Percentiles rank a stretch among this genome's conserved stretches.
Conservation (phyloP, 2,329 filamentous ascomycete species). For the Lachnellula occidentalis region DNA sequence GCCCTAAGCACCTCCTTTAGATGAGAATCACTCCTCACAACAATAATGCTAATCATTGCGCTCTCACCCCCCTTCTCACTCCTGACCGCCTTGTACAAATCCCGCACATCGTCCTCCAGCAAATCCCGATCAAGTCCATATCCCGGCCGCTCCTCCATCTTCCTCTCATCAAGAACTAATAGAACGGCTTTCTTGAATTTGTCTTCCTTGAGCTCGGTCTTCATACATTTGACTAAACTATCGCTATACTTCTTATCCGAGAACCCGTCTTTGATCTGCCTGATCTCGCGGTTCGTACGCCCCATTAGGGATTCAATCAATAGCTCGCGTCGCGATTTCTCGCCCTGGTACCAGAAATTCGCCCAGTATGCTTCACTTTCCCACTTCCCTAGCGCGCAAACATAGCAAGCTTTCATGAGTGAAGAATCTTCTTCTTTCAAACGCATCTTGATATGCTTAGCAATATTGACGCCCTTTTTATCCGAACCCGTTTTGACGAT, state of each 20-base stretch:
- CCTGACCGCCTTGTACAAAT: constrained; percentile 62
- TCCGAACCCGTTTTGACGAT: constrained; percentile 73
- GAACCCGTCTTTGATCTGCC: constrained; percentile 81
- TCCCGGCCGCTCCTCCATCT: constrained; percentile 65
- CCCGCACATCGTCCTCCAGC: constrained; percentile 66
- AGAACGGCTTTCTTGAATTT: constrained; percentile 91
- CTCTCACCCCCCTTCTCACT: constrained; percentile 79
- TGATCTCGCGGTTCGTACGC: constrained; percentile 79
- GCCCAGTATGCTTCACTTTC: constrained; percentile 97
- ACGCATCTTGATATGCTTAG: constrained; percentile 74
- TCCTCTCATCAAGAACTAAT: constrained; percentile 71
- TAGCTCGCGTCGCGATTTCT: constrained; percentile 77
- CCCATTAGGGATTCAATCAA: constrained; percentile 93
- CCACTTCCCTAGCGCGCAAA: constrained; percentile 82
- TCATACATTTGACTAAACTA: constrained; percentile 78
- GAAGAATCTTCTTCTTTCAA: constrained; percentile 68
- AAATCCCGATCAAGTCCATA: constrained; percentile 36
- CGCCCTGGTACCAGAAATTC: constrained; percentile 93
- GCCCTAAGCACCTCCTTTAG: constrained; percentile 70
- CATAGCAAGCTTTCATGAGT: constrained; percentile 88
- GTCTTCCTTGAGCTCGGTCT: constrained; percentile 86
- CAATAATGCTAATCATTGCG: constrained; percentile 79
- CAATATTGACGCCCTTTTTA: constrained; percentile 75
- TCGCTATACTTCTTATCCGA: constrained; percentile 88
- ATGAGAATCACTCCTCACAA: constrained; percentile 75